Conservation (phyloP, 495 filamentous ascomycete species). For the Umbilicaria muhlenbergii region DNA sequence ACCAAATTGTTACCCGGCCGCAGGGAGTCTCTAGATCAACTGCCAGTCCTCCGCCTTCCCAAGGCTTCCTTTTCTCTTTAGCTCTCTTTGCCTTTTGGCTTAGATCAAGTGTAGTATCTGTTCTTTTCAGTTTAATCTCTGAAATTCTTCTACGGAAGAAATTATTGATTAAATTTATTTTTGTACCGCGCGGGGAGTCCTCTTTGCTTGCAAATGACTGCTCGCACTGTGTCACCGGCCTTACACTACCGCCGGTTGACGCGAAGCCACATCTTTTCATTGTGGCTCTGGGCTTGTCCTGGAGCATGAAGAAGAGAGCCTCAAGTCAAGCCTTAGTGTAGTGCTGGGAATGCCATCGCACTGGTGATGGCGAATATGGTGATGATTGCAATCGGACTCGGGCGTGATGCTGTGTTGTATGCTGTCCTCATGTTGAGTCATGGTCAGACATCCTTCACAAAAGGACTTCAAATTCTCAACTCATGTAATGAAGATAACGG, state of each 20-base stretch:
- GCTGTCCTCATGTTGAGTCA: too few relatives aligned
- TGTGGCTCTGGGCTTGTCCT: conserved; percentile 37
- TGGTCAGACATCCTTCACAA: too few relatives aligned
- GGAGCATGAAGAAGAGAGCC: conserved; percentile 44
- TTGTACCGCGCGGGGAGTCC: conserved; percentile 37
- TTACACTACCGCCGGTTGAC: conserved; percentile 76
- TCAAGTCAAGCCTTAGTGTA: neutral
- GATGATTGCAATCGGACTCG: too few relatives aligned
- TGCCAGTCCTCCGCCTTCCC: too few relatives aligned
- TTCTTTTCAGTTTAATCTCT: conserved; percentile 96
- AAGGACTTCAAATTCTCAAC: too few relatives aligned
- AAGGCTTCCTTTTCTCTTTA: conserved; percentile 3
- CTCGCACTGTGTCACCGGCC: conserved; percentile 67
- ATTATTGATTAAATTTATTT: conserved; percentile 82
- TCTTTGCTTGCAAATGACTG: conserved; percentile 70
- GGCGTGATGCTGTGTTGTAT: neutral
- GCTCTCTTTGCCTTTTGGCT: conserved; percentile 47
- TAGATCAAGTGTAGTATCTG: conserved; percentile 99
- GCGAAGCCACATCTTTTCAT: conserved; percentile 52
- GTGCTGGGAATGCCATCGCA: too few relatives aligned
- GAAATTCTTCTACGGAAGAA: conserved; percentile 51
- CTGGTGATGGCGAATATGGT: too few relatives aligned
- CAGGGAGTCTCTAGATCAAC: too few relatives aligned
- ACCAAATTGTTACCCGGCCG: too few relatives aligned
- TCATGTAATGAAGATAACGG: too few relatives aligned